Percentiles rank a stretch among this genome's conserved stretches.
phyloP scores from a whole-genome alignment of 805 yeast species.

The Schizosaccharomyces cryophilus region DNA sequence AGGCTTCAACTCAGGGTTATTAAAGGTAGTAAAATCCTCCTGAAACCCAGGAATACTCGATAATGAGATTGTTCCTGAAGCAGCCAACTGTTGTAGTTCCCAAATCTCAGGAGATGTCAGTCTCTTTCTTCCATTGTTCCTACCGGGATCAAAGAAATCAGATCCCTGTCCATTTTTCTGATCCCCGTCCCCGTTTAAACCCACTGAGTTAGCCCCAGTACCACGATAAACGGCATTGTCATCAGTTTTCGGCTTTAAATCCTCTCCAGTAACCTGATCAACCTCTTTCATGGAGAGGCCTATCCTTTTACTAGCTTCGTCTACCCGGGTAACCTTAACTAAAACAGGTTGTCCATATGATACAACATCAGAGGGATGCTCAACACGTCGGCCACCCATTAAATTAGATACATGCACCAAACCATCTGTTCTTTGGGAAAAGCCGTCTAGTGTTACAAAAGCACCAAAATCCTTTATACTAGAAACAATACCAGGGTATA shows the following conservation, averaged over 20 bases:
- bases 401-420: constrained; percentile 40
- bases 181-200: not conserved
- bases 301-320: constrained; percentile 20
- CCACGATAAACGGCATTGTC: not conserved
- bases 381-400: constrained; percentile 18
- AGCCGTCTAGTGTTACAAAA: constrained; percentile 31
- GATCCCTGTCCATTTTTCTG: too few species aligned
- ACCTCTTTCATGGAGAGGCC: constrained; percentile 45
- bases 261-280: constrained; percentile 44
- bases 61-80: constrained; percentile 48
- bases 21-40: constrained; percentile 16
- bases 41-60: constrained; percentile 44
- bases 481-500: constrained; percentile 38
- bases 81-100: constrained; percentile 65
- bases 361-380: constrained; percentile 35
- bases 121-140: constrained; percentile 17
- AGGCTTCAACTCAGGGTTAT: constrained; percentile 15
- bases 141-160: not conserved
- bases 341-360: constrained; percentile 34
- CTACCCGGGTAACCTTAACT: constrained; percentile 29
- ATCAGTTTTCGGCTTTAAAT: constrained; percentile 5
- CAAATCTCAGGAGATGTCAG: constrained; percentile 71
- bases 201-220: constrained; percentile 2
- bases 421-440: constrained; percentile 23
- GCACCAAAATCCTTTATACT: constrained; percentile 53